Percentiles rank a stretch among this genome's conserved stretches.
Conservation (phyloP, 345 rosid species). For the Murraya paniculata region DNA sequence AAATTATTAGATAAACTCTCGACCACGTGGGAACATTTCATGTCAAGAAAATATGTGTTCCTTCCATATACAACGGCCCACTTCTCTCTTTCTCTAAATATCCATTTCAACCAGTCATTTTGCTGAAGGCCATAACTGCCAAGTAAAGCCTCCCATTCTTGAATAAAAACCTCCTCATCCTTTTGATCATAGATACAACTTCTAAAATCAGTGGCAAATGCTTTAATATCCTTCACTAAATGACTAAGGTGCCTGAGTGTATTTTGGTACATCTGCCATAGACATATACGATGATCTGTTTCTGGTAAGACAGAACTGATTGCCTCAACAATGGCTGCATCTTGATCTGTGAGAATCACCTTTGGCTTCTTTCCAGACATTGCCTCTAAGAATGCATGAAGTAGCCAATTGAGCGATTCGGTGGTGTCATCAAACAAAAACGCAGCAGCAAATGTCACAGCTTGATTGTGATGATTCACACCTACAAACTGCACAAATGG, state of each 20-base stretch:
- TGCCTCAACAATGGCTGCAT: constrained; percentile 31
- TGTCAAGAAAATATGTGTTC: constrained; percentile 24
- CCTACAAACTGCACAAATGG: constrained; percentile 38
- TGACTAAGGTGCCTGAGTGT: constrained; percentile 31
- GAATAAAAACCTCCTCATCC: constrained; percentile 31
- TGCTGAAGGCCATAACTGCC: constrained; percentile 27
- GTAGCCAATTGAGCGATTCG: constrained; percentile 34
- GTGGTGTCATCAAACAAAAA: constrained; percentile 36
- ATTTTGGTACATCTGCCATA: constrained; percentile 41
- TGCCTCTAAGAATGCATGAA: constrained; percentile 28
- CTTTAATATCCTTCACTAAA: constrained; percentile 10
- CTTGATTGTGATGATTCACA: constrained; percentile 37
- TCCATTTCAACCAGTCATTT: constrained; percentile 37
- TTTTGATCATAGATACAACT: constrained; percentile 28
- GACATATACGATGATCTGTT: constrained; percentile 22
- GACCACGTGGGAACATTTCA: constrained; percentile 17
- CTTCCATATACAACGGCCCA: constrained; percentile 27
- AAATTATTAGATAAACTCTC: constrained; percentile 31
- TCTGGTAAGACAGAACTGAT: constrained; percentile 32
- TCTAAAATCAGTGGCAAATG: constrained; percentile 26
- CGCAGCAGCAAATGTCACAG: constrained; percentile 32
- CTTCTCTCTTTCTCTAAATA: constrained; percentile 32
- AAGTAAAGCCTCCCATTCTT: constrained; percentile 31
- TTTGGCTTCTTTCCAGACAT: constrained; percentile 43
- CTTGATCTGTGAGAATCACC: constrained; percentile 39